Conservation (phyloP, 192 early-diverging fungal genomes). For the Rhizoclosmatium globosum region DNA sequence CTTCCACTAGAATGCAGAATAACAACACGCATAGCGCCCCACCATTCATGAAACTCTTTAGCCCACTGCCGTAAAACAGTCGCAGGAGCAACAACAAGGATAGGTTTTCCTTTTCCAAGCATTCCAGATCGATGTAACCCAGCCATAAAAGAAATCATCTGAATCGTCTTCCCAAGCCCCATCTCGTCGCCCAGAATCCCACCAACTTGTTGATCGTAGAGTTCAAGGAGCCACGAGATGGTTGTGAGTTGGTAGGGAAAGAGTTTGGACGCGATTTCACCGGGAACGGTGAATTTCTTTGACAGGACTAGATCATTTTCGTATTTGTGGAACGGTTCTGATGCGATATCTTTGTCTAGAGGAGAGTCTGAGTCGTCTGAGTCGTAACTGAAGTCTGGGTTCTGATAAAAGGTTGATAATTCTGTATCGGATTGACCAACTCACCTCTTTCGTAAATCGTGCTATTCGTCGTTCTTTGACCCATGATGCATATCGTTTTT, state of each 20-base stretch:
- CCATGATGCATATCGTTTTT: constrained; percentile 62
- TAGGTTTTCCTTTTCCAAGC: constrained; percentile 55
- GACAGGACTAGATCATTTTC: not conserved
- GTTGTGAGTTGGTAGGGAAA: constrained; percentile 93
- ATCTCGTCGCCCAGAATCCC: constrained; percentile 89
- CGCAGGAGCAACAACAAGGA: constrained; percentile 70
- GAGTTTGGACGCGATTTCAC: constrained; percentile 78
- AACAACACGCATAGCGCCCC: constrained; percentile 85
- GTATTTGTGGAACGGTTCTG: constrained; percentile 10
- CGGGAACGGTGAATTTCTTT: constrained; percentile 65
- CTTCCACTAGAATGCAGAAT: constrained; percentile 89
- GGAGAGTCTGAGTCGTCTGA: constrained; percentile 62
- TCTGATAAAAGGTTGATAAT: not conserved
- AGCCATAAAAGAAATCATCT: constrained; percentile 85
- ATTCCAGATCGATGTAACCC: constrained; percentile 77
- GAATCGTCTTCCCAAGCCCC: constrained; percentile 95
- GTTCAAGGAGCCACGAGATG: constrained; percentile 86
- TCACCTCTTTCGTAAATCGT: constrained; percentile 39
- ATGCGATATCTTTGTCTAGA: constrained; percentile 51
- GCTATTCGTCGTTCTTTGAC: constrained; percentile 48
- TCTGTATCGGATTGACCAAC: not conserved
- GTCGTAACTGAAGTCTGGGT: constrained; percentile 36
- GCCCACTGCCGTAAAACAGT: constrained; percentile 66
- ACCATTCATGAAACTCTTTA: constrained; percentile 70
- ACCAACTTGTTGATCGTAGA: constrained; percentile 86